phyloP scores from a whole-genome alignment of 352 stramenopile genomes.

The Globisporangium perplexum region DNA sequence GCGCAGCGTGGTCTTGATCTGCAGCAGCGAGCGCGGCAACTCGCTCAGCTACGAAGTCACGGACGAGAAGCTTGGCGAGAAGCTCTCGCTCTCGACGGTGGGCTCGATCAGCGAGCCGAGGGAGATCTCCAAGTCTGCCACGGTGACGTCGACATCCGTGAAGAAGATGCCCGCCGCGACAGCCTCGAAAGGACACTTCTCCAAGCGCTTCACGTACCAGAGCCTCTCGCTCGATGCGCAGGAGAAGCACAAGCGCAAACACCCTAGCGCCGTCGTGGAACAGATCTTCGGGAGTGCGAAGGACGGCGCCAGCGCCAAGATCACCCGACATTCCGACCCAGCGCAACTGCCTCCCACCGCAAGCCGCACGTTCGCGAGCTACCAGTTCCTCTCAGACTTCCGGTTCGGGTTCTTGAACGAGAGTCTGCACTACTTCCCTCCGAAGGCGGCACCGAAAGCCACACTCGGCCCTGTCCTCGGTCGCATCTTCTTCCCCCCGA shows the following conservation, averaged over 20 bases:
- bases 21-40: conserved; percentile 21
- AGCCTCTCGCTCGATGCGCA: conserved; percentile 14
- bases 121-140: conserved; percentile 16
- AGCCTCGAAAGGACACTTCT: conserved; percentile 50
- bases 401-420: conserved; percentile 43
- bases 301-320: not conserved
- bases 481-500: conserved; percentile 24
- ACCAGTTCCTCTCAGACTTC: conserved; percentile 55
- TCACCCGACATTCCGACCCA: not conserved
- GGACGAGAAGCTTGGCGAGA: conserved; percentile 59
- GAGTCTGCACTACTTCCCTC: conserved; percentile 47
- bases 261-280: not conserved
- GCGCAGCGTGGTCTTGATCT: conserved; percentile 39
- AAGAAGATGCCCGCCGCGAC: conserved; percentile 2
- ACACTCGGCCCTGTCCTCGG: conserved; percentile 55
- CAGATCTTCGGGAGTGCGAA: not conserved
- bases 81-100: conserved; percentile 35
- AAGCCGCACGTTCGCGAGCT: conserved; percentile 38
- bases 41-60: conserved; percentile 46
- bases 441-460: conserved; percentile 29
- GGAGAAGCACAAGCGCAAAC: not conserved
- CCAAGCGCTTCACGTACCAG: conserved; percentile 65
- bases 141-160: conserved; percentile 3
- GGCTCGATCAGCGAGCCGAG: conserved; percentile 47
- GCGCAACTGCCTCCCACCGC: not conserved